Evolutionary conservation across 2,329 filamentous ascomycete species (phyloP), one percentile per base, ranked within the genome.

Genomic region (Taxawa tesnikishii): DNA sequence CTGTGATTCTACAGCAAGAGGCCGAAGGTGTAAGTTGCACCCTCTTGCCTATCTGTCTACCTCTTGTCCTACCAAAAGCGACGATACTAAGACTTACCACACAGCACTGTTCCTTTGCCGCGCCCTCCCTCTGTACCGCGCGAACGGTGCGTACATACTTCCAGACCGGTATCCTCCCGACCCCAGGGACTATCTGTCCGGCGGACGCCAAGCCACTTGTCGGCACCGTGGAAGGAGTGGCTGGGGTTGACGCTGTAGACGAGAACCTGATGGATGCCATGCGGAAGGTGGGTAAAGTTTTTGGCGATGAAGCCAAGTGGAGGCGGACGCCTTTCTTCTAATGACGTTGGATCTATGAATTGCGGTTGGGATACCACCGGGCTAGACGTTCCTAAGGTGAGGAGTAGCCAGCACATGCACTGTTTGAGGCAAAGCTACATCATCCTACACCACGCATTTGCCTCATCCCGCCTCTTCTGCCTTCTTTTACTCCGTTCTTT

Each of bases 1-100:
- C 59, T 11, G 48, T 44, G 3, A 47, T 68, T 7, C 46, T 71
- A 4, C 47, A 60, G 16, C 61, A 64, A 35, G 56, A 68, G 35
- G 54, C 32, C n/a, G 33, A 31, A 14, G 33, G 33, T 25, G 6
- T 15, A 11, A 6, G n/a, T 4, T 10, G n/a, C 8, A 5, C 16
- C 17, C 16, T 30, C n/a, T 12, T 16, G 6, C 15, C 15, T 11
- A 3, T 3, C 9, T 5, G 5, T 11, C 4, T 7, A 14, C 16
- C 10, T n/a, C n/a, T n/a, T n/a, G n/a, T n/a, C n/a, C n/a, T n/a
- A n/a, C n/a, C n/a, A n/a, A 23, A 8, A 23, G 8, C 19, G n/a
- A 23, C 19, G 19, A n/a, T 8, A 23, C n/a, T n/a, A 8, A 23
- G 19, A 23, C 19, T 8, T 23, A 23, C n/a, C 8, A 23, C n/a